These are phyloP conservation scores for Colletotrichum siamense DNA, from an alignment of 2,329 filamentous ascomycete genomes.

Conservation along the genomic window DNA sequence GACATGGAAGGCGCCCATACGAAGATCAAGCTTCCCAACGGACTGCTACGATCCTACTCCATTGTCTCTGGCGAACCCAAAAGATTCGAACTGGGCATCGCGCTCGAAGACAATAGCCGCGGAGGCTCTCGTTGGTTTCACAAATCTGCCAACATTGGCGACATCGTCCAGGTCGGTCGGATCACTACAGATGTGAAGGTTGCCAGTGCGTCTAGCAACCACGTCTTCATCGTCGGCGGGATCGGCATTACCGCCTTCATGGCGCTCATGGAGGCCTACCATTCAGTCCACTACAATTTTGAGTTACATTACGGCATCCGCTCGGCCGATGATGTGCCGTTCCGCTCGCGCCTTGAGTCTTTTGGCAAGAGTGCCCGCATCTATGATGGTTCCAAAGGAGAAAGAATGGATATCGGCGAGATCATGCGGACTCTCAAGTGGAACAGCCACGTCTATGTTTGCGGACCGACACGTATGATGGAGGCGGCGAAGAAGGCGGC, in stretches of 20 bases:
- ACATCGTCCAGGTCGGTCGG: slow-evolving; percentile 54
- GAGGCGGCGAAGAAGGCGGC: slow-evolving; percentile 51
- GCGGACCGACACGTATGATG: slow-evolving; percentile 64
- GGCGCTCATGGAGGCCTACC: slow-evolving; percentile 46
- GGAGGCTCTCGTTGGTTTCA: slow-evolving; percentile 69
- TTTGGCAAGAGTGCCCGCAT: slow-evolving; percentile 49
- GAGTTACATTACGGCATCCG: slow-evolving; percentile 66
- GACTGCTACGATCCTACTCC: slow-evolving; percentile 65
- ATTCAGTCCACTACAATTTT: slow-evolving; percentile 52
- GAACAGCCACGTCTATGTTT: slow-evolving; percentile 66
- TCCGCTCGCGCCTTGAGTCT: slow-evolving; percentile 48
- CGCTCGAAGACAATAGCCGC: slow-evolving; percentile 58
- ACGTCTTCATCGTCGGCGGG: slow-evolving; percentile 68
- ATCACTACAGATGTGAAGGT: slow-evolving; percentile 56
- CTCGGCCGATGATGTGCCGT: slow-evolving; percentile 57
- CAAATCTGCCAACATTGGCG: slow-evolving; percentile 48
- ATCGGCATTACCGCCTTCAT: slow-evolving; percentile 73
- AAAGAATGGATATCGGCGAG: slow-evolving; percentile 55
- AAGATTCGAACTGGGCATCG: slow-evolving; percentile 63
- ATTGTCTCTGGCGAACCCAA: slow-evolving; percentile 56
- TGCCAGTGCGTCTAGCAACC: slow-evolving; percentile 54
- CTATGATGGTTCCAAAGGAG: slow-evolving; percentile 57
- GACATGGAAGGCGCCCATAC: slow-evolving; percentile 55
- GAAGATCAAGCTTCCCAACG: slow-evolving; percentile 60
- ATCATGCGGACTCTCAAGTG: slow-evolving; percentile 53